Conservation (phyloP, 805 yeast species). For the Kuraishia borneana region DNA sequence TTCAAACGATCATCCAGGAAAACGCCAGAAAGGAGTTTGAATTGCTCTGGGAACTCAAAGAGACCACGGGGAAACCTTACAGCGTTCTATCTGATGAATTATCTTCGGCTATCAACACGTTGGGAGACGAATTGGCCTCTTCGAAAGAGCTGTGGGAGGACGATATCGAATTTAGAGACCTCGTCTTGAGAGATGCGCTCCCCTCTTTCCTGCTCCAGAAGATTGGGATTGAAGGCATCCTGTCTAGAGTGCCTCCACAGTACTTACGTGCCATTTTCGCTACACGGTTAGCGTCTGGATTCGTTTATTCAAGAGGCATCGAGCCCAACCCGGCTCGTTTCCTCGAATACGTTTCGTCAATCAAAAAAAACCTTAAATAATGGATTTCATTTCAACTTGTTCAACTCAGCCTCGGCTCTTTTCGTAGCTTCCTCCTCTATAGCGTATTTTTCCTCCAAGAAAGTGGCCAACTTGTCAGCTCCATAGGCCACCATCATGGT, state of each 20-base stretch:
- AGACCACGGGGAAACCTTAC: conserved; percentile 49
- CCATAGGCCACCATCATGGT: conserved; percentile 19
- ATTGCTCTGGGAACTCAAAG: conserved; percentile 71
- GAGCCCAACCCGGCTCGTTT: conserved; percentile 73
- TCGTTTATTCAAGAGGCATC: conserved; percentile 73
- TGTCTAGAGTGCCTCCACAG: conserved; percentile 74
- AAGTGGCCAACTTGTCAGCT: conserved; percentile 17
- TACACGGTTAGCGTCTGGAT: conserved; percentile 71
- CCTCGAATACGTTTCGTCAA: conserved; percentile 50
- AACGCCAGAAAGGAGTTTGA: conserved; percentile 84
- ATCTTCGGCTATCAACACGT: conserved; percentile 71
- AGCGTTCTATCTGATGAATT: conserved; percentile 72
- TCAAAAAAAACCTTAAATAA: background rate
- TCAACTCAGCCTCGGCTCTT: conserved; percentile 16
- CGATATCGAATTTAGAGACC: conserved; percentile 66
- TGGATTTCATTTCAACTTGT: conserved; percentile 1
- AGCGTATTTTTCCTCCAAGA: conserved; percentile 17
- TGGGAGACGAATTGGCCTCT: conserved; percentile 75
- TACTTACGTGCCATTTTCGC: conserved; percentile 86
- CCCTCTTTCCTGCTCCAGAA: conserved; percentile 61
- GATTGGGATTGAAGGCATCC: conserved; percentile 55
- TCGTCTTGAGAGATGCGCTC: conserved; percentile 63
- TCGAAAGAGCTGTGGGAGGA: conserved; percentile 78
- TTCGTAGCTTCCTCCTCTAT: conserved; percentile 20
- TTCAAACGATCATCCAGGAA: conserved; percentile 59